Base-by-base conservation (phyloP, 495 filamentous ascomycete species). In the Filosporella fistucella region DNA sequence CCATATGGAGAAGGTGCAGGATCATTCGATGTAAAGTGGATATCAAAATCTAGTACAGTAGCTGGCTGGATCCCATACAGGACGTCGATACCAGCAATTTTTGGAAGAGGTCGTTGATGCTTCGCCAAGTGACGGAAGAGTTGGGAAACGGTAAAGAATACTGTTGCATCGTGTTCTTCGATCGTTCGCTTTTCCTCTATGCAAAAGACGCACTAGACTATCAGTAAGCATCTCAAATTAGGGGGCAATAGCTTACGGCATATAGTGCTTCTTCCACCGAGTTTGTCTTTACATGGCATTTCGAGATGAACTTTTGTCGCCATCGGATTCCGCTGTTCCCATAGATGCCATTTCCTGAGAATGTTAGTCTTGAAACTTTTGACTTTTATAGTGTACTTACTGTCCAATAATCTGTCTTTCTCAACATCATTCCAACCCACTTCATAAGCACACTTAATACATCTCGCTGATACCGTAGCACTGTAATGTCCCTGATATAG, bases 11-110 rank as follows among this genome's bases (percentile, higher is more conserved):
- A 56, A 1, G 59, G 42, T 5, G 58, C 55, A 5, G 63, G 54
- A 7, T 68, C 54, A 9, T 26, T 21, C 9, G 16, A 43, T 4
- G 58, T 62, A 35, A 74, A 65, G 51, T 69, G 67, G 12, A 74
- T 28, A 41, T 75, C 69, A 32, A 69, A 72, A 52, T 74, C 66
- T 25, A 71, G 62, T 24, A 52, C 32, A 4, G 45, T 14, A 17
- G 39, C 28, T n/a, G 45, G 29, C 8, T 55, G 44, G 12, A 16
- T 9, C 0, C 69, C 68, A 43, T 74, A 72, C 4, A 63, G 42
- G 5, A 69, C 59, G 0, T 51, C 55, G 4, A 72, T 48, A 13
- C 68, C 69, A 0, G 60, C 39, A 12, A 72, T 48, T 6, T 57
- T 45, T 0, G 69, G 59, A 1, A 72, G 47, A 6, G 71, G 66